phyloP scores from a whole-genome alignment of 768 basidiomycete species.

The Tylopilus plumbeoviolaceoides region DNA sequence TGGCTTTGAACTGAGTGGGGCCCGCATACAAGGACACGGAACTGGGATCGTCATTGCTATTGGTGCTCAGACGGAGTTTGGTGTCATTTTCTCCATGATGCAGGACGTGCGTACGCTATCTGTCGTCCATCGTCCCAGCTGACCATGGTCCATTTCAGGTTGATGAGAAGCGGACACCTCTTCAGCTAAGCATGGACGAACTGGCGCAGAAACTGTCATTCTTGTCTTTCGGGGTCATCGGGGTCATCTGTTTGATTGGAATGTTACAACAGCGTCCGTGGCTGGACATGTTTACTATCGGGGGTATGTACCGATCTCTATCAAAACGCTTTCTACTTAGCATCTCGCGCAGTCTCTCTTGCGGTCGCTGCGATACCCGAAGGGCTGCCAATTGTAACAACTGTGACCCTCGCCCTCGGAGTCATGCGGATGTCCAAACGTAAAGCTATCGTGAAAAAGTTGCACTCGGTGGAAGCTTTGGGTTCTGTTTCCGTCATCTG shows the following conservation, averaged over 20 bases:
- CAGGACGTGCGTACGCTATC: conserved; percentile 65
- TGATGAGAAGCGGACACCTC: conserved; percentile 88
- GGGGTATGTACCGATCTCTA: conserved; percentile 53
- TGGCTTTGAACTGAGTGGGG: conserved; percentile 1
- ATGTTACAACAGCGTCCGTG: conserved; percentile 81
- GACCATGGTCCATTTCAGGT: conserved; percentile 32
- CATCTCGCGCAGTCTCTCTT: conserved; percentile 67
- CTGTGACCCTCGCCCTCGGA: conserved; percentile 92
- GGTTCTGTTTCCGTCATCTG: conserved; percentile 97
- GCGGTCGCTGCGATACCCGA: conserved; percentile 99
- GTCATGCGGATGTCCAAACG: conserved; percentile 92
- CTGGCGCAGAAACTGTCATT: conserved; percentile 89
- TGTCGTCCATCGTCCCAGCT: background rate
- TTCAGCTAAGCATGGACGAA: conserved; percentile 95
- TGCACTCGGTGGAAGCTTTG: conserved; percentile 91
- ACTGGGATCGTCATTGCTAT: conserved; percentile 84
- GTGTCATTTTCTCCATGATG: conserved; percentile 97
- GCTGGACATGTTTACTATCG: conserved; percentile 99
- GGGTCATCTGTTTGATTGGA: conserved; percentile 88
- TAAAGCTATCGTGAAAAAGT: conserved; percentile 95
- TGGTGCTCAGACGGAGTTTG: conserved; percentile 87
- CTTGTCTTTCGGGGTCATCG: conserved; percentile 91
- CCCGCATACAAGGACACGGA: conserved; percentile 57
- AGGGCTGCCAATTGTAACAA: conserved; percentile 94
- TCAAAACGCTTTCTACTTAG: conserved; percentile 1